Conservation (phyloP, 441 rosid species). For the California macrophylla region DNA sequence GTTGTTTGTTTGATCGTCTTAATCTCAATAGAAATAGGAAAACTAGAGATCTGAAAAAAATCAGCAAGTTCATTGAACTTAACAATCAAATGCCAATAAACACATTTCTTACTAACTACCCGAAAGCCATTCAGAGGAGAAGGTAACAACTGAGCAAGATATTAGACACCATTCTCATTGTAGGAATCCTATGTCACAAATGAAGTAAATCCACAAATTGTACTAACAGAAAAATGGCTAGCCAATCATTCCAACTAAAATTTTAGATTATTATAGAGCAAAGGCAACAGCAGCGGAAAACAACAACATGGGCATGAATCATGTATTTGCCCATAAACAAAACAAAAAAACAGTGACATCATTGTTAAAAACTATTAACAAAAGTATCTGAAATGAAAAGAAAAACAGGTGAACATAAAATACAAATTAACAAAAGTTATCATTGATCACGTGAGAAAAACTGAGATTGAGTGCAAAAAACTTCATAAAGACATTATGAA, state of each 20-base stretch:
- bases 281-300: neutral
- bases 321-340: neutral
- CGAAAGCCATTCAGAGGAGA: neutral
- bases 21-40: neutral
- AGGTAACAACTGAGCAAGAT: neutral
- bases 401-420: neutral
- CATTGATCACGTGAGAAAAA: neutral
- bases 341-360: neutral
- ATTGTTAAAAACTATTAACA: neutral
- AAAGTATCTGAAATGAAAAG: neutral
- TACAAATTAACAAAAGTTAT: neutral
- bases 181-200: neutral
- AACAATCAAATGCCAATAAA: neutral
- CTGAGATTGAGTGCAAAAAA: too few relatives aligned
- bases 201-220: neutral
- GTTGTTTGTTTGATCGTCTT: neutral
- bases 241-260: neutral
- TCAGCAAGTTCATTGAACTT: neutral
- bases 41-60: neutral
- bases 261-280: neutral
- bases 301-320: neutral
- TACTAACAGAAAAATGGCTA: neutral
- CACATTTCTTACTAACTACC: neutral
- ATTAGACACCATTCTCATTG: neutral
- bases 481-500: neutral